phyloP scores from a whole-genome alignment of 805 yeast species.

The Teunomyces aglyptinius region DNA sequence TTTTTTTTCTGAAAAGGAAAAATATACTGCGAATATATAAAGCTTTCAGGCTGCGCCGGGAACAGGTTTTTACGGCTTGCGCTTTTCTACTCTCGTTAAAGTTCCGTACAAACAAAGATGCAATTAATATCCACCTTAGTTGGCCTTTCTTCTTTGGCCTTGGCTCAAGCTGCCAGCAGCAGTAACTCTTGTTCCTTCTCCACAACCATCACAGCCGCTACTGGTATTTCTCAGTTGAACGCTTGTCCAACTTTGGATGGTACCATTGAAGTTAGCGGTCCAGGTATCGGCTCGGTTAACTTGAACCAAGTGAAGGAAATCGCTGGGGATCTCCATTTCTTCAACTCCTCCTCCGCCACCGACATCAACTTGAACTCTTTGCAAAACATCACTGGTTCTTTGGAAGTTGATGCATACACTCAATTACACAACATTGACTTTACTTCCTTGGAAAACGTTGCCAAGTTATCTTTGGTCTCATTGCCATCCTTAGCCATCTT shows the following conservation, averaged over 20 bases:
- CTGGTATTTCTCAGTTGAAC: slow-evolving; percentile 31
- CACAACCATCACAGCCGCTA: slow-evolving; percentile 39
- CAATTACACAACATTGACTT: slow-evolving; percentile 39
- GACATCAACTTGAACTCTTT: slow-evolving; percentile 30
- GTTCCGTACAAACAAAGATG: slow-evolving; percentile 5
- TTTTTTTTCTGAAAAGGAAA: neutral
- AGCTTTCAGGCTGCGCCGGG: neutral
- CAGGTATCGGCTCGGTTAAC: slow-evolving; percentile 18
- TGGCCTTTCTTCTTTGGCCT: slow-evolving; percentile 7
- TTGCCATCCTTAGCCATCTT: slow-evolving; percentile 41
- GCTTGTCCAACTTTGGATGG: slow-evolving; percentile 45
- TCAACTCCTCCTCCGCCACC: slow-evolving; percentile 40
- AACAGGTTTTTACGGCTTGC: slow-evolving; percentile 2
- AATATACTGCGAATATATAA: slow-evolving; percentile 1
- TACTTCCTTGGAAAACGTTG: slow-evolving; percentile 26
- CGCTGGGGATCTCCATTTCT: slow-evolving; percentile 29
- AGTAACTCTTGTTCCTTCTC: slow-evolving; percentile 36
- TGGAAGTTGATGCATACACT: slow-evolving; percentile 36
- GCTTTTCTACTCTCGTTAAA: slow-evolving; percentile 2
- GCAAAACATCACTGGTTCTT: slow-evolving; percentile 33
- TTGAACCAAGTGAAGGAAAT: slow-evolving; percentile 19
- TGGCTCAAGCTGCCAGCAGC: slow-evolving; percentile 12
- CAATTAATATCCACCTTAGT: slow-evolving; percentile 7
- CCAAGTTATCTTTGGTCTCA: slow-evolving; percentile 34
- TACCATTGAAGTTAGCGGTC: slow-evolving; percentile 34